Evolutionary conservation across 2,329 filamentous ascomycete species (phyloP).

Genomic region (Pezicula radicicola): DNA sequence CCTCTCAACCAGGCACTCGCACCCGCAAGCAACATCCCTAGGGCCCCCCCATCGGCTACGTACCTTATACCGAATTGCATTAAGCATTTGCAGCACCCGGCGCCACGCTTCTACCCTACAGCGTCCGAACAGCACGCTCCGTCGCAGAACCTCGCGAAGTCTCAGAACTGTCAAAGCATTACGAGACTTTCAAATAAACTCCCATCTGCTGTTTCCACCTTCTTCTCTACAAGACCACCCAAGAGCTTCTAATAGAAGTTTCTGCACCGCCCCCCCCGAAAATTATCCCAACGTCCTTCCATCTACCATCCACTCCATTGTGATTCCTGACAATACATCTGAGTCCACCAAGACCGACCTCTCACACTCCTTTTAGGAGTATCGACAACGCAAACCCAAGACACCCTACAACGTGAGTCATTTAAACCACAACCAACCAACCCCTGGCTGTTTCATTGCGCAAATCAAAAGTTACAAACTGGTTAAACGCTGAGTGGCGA

Average conservation of each 20-base stretch:
- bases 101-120: conserved; percentile 16
- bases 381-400: conserved; percentile 9
- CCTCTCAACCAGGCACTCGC: background rate
- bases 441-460: background rate
- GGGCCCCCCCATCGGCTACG: background rate
- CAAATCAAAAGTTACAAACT: background rate
- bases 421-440: background rate
- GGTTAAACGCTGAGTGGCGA: background rate
- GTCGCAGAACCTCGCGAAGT: conserved; percentile 27
- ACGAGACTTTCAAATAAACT: conserved; percentile 17
- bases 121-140: conserved; percentile 12
- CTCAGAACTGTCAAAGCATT: conserved; percentile 25
- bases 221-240: background rate
- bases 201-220: background rate
- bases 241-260: conserved; percentile 5
- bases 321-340: conserved; percentile 3
- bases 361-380: conserved; percentile 8
- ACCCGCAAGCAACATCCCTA: background rate
- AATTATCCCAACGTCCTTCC: background rate
- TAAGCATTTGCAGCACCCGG: background rate
- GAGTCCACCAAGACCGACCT: conserved; percentile 7
- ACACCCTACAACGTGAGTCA: conserved; percentile 7
- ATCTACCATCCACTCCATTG: background rate
- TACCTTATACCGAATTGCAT: background rate
- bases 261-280: conserved; percentile 3